A percentile compares a stretch with the other conserved stretches of the same genome.
Conservation (phyloP, 768 basidiomycete species). For the Scleroderma bovista region DNA sequence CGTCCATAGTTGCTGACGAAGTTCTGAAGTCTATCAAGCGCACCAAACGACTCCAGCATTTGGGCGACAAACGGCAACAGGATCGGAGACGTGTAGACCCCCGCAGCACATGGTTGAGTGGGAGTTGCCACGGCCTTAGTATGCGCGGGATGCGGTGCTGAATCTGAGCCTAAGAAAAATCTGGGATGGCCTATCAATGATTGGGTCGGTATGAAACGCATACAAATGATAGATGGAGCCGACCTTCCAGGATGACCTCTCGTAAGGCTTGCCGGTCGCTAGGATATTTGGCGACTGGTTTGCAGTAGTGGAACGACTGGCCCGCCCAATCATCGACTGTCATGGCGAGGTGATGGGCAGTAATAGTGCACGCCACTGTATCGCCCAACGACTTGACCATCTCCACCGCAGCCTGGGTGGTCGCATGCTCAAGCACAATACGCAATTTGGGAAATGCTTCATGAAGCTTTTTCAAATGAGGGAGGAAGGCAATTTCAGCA, state of each 20-base stretch:
- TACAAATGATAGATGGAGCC: slow-evolving; percentile 5
- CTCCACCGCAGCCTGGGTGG: slow-evolving; percentile 86
- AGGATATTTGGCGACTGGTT: slow-evolving; percentile 95
- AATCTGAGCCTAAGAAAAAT: slow-evolving; percentile 97
- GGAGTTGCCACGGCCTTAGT: slow-evolving; percentile 69
- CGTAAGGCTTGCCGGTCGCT: slow-evolving; percentile 82
- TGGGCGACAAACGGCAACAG: slow-evolving; percentile 88
- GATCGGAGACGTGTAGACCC: slow-evolving; percentile 92
- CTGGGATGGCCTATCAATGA: slow-evolving; percentile 64
- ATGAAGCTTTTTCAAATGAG: slow-evolving; percentile 81
- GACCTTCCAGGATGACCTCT: slow-evolving; percentile 72
- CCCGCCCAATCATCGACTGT: slow-evolving; percentile 97
- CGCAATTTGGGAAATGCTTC: slow-evolving; percentile 79
- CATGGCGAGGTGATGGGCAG: slow-evolving; percentile 90
- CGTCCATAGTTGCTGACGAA: slow-evolving; percentile 81
- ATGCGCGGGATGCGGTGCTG: slow-evolving; percentile 80
- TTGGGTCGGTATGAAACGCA: background rate
- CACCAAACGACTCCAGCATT: slow-evolving; percentile 81
- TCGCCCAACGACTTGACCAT: slow-evolving; percentile 70
- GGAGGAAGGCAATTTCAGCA: slow-evolving; percentile 85
- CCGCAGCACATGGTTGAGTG: slow-evolving; percentile 79
- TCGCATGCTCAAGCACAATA: slow-evolving; percentile 97
- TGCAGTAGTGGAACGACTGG: slow-evolving; percentile 94
- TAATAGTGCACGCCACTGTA: slow-evolving; percentile 95
- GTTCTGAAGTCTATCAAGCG: slow-evolving; percentile 71